These are phyloP conservation scores for Acorus calamus DNA, from an alignment of 106 monocot species.

Conservation along the genomic window DNA sequence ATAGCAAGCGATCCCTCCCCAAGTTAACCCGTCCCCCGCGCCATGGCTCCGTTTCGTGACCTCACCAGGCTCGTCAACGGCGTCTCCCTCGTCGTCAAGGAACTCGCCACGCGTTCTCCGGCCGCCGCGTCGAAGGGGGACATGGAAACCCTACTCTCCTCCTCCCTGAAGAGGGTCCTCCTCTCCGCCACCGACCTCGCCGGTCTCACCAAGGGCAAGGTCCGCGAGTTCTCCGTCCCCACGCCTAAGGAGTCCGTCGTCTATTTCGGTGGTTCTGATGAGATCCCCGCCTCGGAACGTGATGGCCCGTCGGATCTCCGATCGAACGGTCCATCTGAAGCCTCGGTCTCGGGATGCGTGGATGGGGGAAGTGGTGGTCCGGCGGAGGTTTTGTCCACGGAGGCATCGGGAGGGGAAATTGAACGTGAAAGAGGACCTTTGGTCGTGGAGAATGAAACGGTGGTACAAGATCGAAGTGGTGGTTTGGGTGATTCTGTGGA, in stretches of 20 bases:
- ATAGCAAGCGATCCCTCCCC: not conserved
- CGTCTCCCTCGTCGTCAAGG: constrained; percentile 46
- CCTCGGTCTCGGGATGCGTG: not conserved
- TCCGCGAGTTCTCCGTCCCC: constrained; percentile 16
- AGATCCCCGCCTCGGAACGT: constrained; percentile 4
- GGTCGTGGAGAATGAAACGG: not conserved
- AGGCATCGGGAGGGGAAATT: not conserved
- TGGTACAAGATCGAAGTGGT: not conserved
- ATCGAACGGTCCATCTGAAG: not conserved
- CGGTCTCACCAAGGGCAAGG: constrained; percentile 55
- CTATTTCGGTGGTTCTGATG: constrained; percentile 29
- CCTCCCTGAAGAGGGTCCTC: constrained; percentile 29
- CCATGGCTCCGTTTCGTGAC: constrained; percentile 37
- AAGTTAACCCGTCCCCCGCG: not conserved
- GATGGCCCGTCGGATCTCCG: not conserved
- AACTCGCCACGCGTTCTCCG: constrained; percentile 35
- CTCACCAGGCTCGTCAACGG: constrained; percentile 60
- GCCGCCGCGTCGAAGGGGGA: constrained; percentile 27
- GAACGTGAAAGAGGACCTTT: not conserved
- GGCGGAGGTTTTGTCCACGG: no score
- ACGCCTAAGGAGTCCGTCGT: constrained; percentile 46
- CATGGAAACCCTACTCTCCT: constrained; percentile 28
- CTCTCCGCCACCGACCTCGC: constrained; percentile 59
- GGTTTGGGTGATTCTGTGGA: not conserved
- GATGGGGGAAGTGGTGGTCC: no score